These are phyloP conservation scores for Paramecium tetraurelia DNA, from an alignment of 73 alveolate genomes.

Conservation along the genomic window DNA sequence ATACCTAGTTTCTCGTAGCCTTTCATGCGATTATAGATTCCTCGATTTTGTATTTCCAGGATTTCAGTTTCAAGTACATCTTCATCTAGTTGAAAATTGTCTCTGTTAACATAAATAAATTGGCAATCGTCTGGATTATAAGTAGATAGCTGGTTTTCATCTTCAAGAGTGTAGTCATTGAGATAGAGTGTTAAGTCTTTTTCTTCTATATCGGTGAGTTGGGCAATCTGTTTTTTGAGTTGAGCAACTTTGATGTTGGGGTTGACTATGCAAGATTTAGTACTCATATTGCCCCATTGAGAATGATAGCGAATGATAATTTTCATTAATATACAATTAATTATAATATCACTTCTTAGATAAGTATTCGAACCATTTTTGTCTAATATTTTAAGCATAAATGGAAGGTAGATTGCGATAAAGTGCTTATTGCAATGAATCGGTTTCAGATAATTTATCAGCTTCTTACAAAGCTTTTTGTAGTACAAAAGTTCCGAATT, in stretches of 20 bases:
- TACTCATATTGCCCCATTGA: neutral
- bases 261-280: neutral
- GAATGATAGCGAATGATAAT: neutral
- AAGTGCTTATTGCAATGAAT: neutral
- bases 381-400: neutral
- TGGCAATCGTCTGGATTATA: neutral
- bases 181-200: neutral
- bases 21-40: neutral
- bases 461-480: constrained; percentile 37
- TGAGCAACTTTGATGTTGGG: neutral
- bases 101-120: neutral
- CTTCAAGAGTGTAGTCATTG: neutral
- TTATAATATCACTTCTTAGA: neutral
- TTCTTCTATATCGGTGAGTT: neutral
- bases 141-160: neutral
- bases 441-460: neutral
- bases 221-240: neutral
- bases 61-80: neutral
- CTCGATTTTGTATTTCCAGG: neutral
- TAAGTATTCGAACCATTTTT: constrained; percentile 29
- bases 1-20: neutral
- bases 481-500: constrained; percentile 47
- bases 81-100: neutral
- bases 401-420: neutral
- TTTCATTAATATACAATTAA: neutral